phyloP scores from a whole-genome alignment of 768 basidiomycete species.

The Melanogaster broomeanus region DNA sequence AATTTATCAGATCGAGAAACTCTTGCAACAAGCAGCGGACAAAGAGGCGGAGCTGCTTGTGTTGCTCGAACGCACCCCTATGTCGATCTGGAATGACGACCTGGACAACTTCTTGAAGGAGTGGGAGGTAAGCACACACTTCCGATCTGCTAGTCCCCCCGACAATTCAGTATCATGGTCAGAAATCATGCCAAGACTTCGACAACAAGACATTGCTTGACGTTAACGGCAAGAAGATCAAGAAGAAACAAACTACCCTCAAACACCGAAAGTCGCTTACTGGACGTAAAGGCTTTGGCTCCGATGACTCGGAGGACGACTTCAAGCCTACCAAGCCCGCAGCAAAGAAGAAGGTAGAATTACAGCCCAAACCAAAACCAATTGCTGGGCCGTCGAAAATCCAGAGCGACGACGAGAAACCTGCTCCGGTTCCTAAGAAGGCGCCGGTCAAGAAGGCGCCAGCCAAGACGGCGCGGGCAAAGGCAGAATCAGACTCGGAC shows the following conservation, averaged over 20 bases:
- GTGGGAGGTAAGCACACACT: conserved; percentile 73
- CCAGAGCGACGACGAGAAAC: conserved; percentile 44
- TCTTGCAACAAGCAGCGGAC: conserved; percentile 74
- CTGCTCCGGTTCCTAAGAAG: conserved; percentile 29
- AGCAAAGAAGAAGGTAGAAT: conserved; percentile 39
- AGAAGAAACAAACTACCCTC: conserved; percentile 58
- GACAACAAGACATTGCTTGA: conserved; percentile 47
- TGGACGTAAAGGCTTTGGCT: conserved; percentile 39
- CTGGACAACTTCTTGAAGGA: conserved; percentile 79
- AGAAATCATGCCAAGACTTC: conserved; percentile 47
- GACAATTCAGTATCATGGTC: conserved; percentile 4
- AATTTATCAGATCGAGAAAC: conserved; percentile 70
- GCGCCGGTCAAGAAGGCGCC: conserved; percentile 32
- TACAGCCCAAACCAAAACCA: conserved; percentile 23
- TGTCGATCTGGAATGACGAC: conserved; percentile 88
- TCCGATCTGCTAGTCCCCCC: neutral
- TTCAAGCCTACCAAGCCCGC: conserved; percentile 54
- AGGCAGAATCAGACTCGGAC: conserved; percentile 43
- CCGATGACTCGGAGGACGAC: conserved; percentile 52
- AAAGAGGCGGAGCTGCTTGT: conserved; percentile 82
- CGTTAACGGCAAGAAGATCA: conserved; percentile 52
- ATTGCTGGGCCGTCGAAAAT: conserved; percentile 44
- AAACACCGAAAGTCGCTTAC: conserved; percentile 52
- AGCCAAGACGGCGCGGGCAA: conserved; percentile 30
- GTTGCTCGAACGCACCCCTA: conserved; percentile 77